A percentile compares a stretch with the other conserved stretches of the same genome.
phyloP scores from a whole-genome alignment of 2,329 filamentous ascomycete species.

The Colletotrichum gloeosporioides region DNA sequence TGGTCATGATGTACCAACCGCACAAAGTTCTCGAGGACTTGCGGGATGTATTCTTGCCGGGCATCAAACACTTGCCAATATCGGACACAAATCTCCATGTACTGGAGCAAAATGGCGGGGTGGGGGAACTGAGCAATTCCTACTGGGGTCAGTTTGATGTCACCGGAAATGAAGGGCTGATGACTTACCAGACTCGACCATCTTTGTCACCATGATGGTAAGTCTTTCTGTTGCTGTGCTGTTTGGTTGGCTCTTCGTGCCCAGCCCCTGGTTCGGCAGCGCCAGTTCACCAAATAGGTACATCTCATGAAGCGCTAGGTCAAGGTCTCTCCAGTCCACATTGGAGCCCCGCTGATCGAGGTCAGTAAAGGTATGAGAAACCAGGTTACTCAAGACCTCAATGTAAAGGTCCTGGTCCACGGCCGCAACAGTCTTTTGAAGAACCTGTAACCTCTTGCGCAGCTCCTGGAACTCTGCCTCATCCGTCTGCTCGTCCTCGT shows the following conservation, averaged over 20 bases:
- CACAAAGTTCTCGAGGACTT: conserved; percentile 90
- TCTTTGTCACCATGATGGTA: conserved; percentile 90
- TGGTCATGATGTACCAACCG: conserved; percentile 87
- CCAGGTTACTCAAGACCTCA: conserved; percentile 83
- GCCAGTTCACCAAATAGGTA: conserved; percentile 94
- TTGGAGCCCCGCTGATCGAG: conserved; percentile 75
- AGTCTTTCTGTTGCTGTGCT: conserved; percentile 81
- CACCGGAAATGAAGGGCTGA: neutral
- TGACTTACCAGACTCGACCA: conserved; percentile 85
- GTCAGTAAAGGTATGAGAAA: conserved; percentile 86
- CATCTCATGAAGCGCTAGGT: conserved; percentile 94
- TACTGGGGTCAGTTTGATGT: conserved; percentile 40
- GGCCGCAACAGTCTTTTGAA: conserved; percentile 91
- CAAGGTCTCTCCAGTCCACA: conserved; percentile 93
- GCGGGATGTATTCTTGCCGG: conserved; percentile 80
- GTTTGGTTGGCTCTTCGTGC: conserved; percentile 82
- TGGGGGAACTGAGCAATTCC: conserved; percentile 87
- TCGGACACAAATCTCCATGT: conserved; percentile 97
- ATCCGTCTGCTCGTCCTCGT: conserved; percentile 93
- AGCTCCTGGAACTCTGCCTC: conserved; percentile 98
- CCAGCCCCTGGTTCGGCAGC: conserved; percentile 86
- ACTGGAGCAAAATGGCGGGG: conserved; percentile 91
- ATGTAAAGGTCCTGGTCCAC: conserved; percentile 90
- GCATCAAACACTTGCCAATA: conserved; percentile 93
- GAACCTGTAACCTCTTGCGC: conserved; percentile 83